Percentiles rank a stretch among this genome's conserved stretches.
Conservation (phyloP, 1,284 basidiomycete species). For the Microbotryomycetes sp. region DNA sequence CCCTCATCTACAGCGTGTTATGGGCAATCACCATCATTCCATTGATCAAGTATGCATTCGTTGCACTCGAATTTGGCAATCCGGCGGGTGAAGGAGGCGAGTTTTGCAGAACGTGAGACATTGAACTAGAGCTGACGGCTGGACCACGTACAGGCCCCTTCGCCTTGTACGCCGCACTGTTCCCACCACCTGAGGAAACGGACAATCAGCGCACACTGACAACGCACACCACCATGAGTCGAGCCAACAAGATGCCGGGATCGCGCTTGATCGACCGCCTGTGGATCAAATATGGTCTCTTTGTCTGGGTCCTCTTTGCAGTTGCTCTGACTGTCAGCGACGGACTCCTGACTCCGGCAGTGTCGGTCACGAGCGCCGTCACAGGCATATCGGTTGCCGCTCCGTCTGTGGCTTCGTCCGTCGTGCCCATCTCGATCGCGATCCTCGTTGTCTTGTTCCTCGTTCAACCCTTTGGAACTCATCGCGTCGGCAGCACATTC, state of each 20-base stretch:
- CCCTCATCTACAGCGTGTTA: conserved; percentile 51
- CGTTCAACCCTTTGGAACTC: conserved; percentile 54
- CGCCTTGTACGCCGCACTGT: conserved; percentile 56
- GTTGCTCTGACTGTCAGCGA: conserved; percentile 56
- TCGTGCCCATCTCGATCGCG: conserved; percentile 55
- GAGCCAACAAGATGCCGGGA: neutral
- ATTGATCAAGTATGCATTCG: conserved; percentile 57
- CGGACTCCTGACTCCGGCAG: conserved; percentile 50
- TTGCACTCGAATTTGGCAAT: conserved; percentile 52
- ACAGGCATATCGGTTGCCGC: conserved; percentile 56
- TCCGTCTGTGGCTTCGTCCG: conserved; percentile 45
- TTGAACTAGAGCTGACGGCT: no score
- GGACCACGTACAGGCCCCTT: no score
- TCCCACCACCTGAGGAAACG: conserved; percentile 43
- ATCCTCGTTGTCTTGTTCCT: conserved; percentile 56
- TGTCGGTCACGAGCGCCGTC: conserved; percentile 60
- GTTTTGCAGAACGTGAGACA: conserved; percentile 59
- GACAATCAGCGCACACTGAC: conserved; percentile 53
- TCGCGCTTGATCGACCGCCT: conserved; percentile 1
- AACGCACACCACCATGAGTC: conserved; percentile 36
- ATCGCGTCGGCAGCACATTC: conserved; percentile 49
- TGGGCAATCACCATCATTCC: conserved; percentile 59
- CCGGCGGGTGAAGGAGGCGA: conserved; percentile 40
- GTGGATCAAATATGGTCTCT: conserved; percentile 5
- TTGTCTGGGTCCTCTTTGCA: conserved; percentile 11